phyloP scores from a whole-genome alignment of 306 rosid species.

The Quercus variabilis region DNA sequence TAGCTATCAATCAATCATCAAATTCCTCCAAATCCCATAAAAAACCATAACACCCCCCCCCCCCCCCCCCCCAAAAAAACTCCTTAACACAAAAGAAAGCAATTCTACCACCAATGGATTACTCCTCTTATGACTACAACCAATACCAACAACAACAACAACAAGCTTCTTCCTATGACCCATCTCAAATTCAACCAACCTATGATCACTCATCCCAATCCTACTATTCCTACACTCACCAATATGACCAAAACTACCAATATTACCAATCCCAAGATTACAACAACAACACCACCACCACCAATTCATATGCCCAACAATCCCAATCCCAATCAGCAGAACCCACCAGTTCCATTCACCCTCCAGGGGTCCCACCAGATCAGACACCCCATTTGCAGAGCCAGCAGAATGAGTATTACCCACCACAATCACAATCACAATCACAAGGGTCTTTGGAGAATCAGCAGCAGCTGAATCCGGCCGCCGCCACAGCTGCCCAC shows the following conservation, averaged over 20 bases:
- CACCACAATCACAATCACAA: background rate
- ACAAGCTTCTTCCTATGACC: background rate
- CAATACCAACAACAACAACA: conserved; percentile 7
- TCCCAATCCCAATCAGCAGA: conserved; percentile 14
- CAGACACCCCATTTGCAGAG: conserved; percentile 10
- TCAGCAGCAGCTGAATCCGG: conserved; percentile 11
- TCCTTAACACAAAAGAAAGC: no score
- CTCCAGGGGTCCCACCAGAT: conserved; percentile 36
- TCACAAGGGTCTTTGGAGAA: conserved; percentile 9
- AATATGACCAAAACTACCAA: background rate
- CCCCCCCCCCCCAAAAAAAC: no score
- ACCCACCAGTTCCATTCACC: conserved; percentile 31
- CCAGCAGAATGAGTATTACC: conserved; percentile 19
- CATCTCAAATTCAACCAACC: conserved; percentile 21
- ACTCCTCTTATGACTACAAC: conserved; percentile 23
- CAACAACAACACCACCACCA: background rate
- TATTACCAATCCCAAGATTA: conserved; percentile 25
- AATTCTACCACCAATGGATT: background rate
- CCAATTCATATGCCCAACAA: conserved; percentile 5
- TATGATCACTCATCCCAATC: conserved; percentile 16
- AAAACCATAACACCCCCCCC: no score
- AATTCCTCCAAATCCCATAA: no score
- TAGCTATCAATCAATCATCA: no score
- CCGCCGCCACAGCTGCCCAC: conserved; percentile 1
- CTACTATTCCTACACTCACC: conserved; percentile 16